A percentile compares a stretch with the other conserved stretches of the same genome.
Evolutionary conservation across 805 yeast species (phyloP).

Genomic region (Metschnikowia peoriensis): DNA sequence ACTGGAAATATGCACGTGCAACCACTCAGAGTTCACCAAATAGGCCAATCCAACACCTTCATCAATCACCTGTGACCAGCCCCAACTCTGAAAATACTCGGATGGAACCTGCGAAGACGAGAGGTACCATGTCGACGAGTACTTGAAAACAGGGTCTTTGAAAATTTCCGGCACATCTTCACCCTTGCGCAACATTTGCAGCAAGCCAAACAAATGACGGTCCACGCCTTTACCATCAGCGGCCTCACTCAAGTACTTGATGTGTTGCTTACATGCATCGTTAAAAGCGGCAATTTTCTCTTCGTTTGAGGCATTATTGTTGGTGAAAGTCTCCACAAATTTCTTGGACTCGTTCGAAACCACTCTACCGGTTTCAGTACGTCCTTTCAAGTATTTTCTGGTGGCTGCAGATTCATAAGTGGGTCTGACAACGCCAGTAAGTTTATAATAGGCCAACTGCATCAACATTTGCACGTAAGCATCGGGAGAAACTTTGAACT

Average conservation of each 20-base stretch:
- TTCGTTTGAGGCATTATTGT: conserved; percentile 45
- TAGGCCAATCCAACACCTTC: conserved; percentile 93
- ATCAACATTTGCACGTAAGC: conserved; percentile 88
- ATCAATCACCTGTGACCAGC: conserved; percentile 93
- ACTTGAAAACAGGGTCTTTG: conserved; percentile 70
- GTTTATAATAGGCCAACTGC: conserved; percentile 86
- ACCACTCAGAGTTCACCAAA: conserved; percentile 81
- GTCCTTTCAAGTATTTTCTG: conserved; percentile 80
- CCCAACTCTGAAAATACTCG: conserved; percentile 80
- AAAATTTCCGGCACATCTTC: conserved; percentile 67
- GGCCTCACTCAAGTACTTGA: conserved; percentile 70
- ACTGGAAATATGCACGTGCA: conserved; percentile 81
- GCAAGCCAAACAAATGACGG: conserved; percentile 88
- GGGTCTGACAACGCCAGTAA: conserved; percentile 77
- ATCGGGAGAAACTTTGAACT: conserved; percentile 86
- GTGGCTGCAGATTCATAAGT: conserved; percentile 97
- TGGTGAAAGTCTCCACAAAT: conserved; percentile 75
- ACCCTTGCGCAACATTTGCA: conserved; percentile 60
- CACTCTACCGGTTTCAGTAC: conserved; percentile 91
- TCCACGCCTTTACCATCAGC: conserved; percentile 87
- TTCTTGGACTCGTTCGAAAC: conserved; percentile 69
- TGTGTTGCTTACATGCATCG: conserved; percentile 72
- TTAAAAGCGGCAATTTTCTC: conserved; percentile 69
- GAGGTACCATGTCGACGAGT: conserved; percentile 81
- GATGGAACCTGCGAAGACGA: conserved; percentile 90